phyloP scores from a whole-genome alignment of 768 basidiomycete species.

The Sarcomyxa edulis region DNA sequence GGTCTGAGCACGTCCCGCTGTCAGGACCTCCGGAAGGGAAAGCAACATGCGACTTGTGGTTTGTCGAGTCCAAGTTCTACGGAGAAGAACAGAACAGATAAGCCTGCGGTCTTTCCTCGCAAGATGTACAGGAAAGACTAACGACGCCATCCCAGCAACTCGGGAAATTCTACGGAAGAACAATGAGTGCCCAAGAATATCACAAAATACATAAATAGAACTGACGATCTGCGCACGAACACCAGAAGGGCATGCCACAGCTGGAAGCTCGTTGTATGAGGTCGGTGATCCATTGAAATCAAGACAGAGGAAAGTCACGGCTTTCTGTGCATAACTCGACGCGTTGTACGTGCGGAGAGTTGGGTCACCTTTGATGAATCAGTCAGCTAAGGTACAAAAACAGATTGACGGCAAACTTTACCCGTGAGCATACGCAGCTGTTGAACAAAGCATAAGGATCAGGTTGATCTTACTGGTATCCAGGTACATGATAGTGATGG shows the following conservation, averaged over 20 bases:
- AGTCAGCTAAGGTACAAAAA: background rate
- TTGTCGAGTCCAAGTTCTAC: conserved; percentile 32
- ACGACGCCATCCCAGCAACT: conserved; percentile 57
- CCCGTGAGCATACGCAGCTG: conserved; percentile 53
- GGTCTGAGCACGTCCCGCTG: conserved; percentile 31
- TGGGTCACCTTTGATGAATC: conserved; percentile 26
- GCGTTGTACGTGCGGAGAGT: conserved; percentile 42
- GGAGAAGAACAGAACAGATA: conserved; percentile 13
- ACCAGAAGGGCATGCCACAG: conserved; percentile 36
- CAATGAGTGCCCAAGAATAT: background rate
- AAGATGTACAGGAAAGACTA: too few species aligned
- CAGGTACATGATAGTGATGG: conserved; percentile 2
- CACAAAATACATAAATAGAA: conserved; percentile 3
- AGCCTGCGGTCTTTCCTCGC: background rate
- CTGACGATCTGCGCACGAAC: conserved; percentile 46
- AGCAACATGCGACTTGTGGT: conserved; percentile 35
- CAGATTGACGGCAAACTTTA: conserved; percentile 12
- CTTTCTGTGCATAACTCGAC: conserved; percentile 37
- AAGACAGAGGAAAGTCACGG: conserved; percentile 42
- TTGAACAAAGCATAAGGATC: conserved; percentile 3
- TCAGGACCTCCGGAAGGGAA: conserved; percentile 36
- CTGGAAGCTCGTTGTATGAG: conserved; percentile 32
- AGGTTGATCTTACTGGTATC: conserved; percentile 1
- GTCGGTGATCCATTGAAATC: conserved; percentile 38
- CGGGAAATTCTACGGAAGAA: conserved; percentile 36